A percentile compares a stretch with the other conserved stretches of the same genome.
Conservation (phyloP, 2,329 filamentous ascomycete species). For the Aspergillus sp. region DNA sequence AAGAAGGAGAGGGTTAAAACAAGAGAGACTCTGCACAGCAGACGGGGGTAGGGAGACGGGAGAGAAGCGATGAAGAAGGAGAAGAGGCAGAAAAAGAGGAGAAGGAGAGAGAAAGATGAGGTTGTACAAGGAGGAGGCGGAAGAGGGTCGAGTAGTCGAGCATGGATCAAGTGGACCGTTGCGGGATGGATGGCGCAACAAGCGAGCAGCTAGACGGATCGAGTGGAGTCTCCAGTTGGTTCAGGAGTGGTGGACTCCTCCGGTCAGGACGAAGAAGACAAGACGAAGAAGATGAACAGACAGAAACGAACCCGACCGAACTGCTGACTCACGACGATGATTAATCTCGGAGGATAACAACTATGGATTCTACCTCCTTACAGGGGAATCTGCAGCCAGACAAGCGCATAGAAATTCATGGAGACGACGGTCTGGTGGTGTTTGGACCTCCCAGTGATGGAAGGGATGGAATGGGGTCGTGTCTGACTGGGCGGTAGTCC, state of each 20-base stretch:
- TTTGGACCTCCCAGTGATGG: background rate
- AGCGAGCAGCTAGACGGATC: conserved; percentile 6
- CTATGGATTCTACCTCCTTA: too few relatives aligned
- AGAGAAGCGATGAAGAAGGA: conserved; percentile 27
- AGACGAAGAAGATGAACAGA: too few relatives aligned
- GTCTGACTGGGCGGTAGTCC: too few relatives aligned
- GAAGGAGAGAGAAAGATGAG: conserved; percentile 22
- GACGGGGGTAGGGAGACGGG: conserved; percentile 13
- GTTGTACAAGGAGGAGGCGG: conserved; percentile 25
- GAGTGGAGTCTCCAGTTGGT: background rate
- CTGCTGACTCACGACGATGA: too few relatives aligned
- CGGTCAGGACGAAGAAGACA: background rate
- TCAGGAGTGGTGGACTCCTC: background rate
- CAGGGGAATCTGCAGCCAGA: background rate
- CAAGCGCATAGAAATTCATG: background rate
- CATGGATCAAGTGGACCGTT: conserved; percentile 25
- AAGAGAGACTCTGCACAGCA: conserved; percentile 26
- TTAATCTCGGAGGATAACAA: too few relatives aligned
- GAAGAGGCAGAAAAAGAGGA: conserved; percentile 16
- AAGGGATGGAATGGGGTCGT: too few relatives aligned
- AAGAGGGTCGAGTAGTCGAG: conserved; percentile 29
- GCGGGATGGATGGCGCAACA: conserved; percentile 26
- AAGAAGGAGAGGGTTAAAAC: background rate
- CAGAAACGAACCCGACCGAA: background rate
- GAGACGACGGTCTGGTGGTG: background rate